Evolutionary conservation across 2,329 filamentous ascomycete species (phyloP), one percentile per base, ranked within the genome.

Genomic region (Pseudogymnoascus sp.): DNA sequence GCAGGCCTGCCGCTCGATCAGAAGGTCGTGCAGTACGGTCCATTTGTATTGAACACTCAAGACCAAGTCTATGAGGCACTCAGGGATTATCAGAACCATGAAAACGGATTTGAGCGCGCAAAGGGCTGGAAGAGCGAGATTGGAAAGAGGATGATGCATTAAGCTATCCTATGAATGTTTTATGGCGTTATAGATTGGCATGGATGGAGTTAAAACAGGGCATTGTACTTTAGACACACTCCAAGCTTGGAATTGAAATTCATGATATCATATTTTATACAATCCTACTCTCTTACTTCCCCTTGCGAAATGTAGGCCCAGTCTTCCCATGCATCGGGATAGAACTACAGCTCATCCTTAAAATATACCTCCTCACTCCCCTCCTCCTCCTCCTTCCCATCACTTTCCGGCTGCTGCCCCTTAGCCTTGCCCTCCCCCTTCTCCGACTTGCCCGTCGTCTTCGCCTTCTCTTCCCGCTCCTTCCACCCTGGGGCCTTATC

Each of bases 51-150:
- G 62, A 90, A 77, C 63, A 83, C 81, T 41, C 78, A 87, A 70
- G 85, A 89, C 60, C 85, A 89, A 66, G 87, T 93, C 3, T 85
- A 88, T 68, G 81, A 93, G 77, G 89, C 90, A 1, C 79, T 94
- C 73, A 76, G 83, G 67, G 89, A 94, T 72, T 94, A 85, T 69
- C 87, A 89, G 75, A 84, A 79, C 12, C 79, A 83, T 64, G 78
- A 81, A 37, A 92, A 93, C 72, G 90, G 90, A 4, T 94, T 94
- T 67, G 90, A 94, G 77, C 79, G 89, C 64, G 89, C 89, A 1
- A 80, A 84, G 65, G 83, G 85, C 30, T 96, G 91, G 91, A 76
- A 86, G 74, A 91, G 88, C 70, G 88, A 95, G 76, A 96, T 96
- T 80, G 90, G 89, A 37, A 91, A 91, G 80, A 79, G 79, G 12